phyloP scores from a whole-genome alignment of 2,329 filamentous ascomycete genomes.

The Geosmithia flava region DNA sequence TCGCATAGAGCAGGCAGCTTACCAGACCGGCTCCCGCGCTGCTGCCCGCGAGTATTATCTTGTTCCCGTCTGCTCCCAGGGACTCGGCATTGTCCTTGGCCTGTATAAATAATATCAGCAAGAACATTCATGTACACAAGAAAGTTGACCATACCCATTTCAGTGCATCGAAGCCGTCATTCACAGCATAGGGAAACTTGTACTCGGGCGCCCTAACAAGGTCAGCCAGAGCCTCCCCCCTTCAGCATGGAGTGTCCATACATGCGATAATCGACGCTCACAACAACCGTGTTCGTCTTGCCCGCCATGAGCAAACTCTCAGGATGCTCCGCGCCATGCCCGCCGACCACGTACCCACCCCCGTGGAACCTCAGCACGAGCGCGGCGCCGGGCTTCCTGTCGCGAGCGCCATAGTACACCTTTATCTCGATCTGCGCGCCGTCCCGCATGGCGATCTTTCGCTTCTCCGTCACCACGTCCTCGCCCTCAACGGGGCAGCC shows the following conservation, averaged over 20 bases:
- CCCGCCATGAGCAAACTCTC: conserved; percentile 21
- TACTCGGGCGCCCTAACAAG: conserved; percentile 20
- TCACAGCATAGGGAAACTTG: conserved; percentile 17
- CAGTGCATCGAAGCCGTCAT: conserved; percentile 23
- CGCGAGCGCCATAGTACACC: conserved; percentile 14
- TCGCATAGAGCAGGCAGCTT: too few species aligned
- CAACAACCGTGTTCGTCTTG: conserved; percentile 18
- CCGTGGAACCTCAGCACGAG: conserved; percentile 21
- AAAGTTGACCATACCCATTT: conserved; percentile 16
- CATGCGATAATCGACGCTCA: conserved; percentile 24
- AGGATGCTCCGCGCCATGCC: conserved; percentile 18
- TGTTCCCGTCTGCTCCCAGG: conserved; percentile 18
- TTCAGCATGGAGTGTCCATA: conserved; percentile 5
- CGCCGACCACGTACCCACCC: conserved; percentile 20
- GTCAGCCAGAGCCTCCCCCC: not conserved
- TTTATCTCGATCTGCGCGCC: conserved; percentile 20
- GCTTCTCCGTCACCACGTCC: conserved; percentile 17
- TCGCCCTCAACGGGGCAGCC: conserved; percentile 17
- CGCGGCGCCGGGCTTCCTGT: conserved; percentile 10
- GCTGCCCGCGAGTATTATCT: conserved; percentile 20
- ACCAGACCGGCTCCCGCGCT: conserved; percentile 23
- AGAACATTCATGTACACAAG: not conserved
- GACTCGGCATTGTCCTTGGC: conserved; percentile 14
- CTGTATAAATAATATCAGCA: conserved; percentile 6
- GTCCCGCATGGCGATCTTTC: conserved; percentile 17